Evolutionary conservation across 2,329 filamentous ascomycete species (phyloP), one percentile per base, ranked within the genome.

Genomic region (Calonectria multiphialidica): DNA sequence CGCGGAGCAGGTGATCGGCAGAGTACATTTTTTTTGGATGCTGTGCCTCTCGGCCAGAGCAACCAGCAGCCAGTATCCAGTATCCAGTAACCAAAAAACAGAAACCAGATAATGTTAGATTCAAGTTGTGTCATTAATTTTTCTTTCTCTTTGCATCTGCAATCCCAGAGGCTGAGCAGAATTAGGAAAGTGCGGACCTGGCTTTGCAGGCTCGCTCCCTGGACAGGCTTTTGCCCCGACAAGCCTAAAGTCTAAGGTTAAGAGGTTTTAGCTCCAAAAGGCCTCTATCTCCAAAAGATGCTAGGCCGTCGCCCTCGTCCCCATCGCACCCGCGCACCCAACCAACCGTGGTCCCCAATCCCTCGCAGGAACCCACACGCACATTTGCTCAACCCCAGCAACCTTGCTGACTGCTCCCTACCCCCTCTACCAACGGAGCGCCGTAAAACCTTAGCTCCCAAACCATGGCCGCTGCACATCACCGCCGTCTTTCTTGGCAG

Each of bases 401-500:
- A 33, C 68, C 68, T 42, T 71, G 55, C 59, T 62, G 45, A 59
- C 21, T 53, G 42, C 53, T 35, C 53, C 35, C 44, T 42, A 40
- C 42, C 44, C 53, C 44, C 35, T 59, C 50, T 21, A 49, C 53
- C 53, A 66, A 28, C 37, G 35, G 50, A 45, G 63, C 35, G 25
- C 68, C 47, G 37, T 37, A 21, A 66, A 50, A 44, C 62, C 42
- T 61, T 42, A 63, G 55, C 55, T 49, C 25, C 33, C 35, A 50
- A 40, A 35, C 68, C 28, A 66, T 50, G 40, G 63, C 53, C 47
- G 55, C 55, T 66, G 68, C 63, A 67, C 64, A 71, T 71, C 64
- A 67, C 55, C 63, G 44, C 53, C 65, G 53, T 62, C 37, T 30
- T 40, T 71, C 69, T 71, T 71, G 69, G 69, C 69, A 67, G 23